Evolutionary conservation across 768 basidiomycete species (phyloP).

Genomic region (Pholiota conissans): DNA sequence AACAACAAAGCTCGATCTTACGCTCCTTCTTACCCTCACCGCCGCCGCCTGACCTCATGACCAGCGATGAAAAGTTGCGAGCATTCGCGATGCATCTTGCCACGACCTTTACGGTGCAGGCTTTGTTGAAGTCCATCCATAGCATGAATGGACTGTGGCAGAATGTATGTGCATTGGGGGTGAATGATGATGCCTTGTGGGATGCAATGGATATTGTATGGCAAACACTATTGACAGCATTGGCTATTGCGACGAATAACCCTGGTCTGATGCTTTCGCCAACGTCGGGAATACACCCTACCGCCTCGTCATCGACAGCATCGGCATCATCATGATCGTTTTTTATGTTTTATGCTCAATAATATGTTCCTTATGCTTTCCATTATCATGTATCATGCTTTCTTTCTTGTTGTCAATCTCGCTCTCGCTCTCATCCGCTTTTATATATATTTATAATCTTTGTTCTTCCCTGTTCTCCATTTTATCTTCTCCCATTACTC

Average conservation of each 20-base stretch:
- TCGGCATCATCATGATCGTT: background rate
- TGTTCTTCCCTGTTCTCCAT: no score
- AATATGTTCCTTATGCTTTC: background rate
- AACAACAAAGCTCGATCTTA: constrained; percentile 54
- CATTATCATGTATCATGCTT: background rate
- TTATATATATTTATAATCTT: background rate
- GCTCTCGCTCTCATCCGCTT: background rate
- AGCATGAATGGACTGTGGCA: constrained; percentile 69
- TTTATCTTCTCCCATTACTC: no score
- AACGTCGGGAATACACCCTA: background rate
- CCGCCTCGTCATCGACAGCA: background rate
- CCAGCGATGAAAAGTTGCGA: constrained; percentile 18
- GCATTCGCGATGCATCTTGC: constrained; percentile 35
- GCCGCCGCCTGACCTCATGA: constrained; percentile 28
- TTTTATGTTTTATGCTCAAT: background rate
- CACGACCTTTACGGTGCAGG: constrained; percentile 40
- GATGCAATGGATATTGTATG: constrained; percentile 65
- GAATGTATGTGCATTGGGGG: constrained; percentile 69
- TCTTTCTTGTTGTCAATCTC: background rate
- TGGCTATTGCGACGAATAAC: constrained; percentile 49
- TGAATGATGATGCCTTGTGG: constrained; percentile 69
- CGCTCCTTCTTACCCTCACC: constrained; percentile 45
- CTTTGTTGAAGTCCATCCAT: constrained; percentile 47
- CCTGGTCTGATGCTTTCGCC: constrained; percentile 18
- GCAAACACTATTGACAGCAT: constrained; percentile 63